Evolutionary conservation across 768 basidiomycete species (phyloP).

Genomic region (Suillus subalutaceus): DNA sequence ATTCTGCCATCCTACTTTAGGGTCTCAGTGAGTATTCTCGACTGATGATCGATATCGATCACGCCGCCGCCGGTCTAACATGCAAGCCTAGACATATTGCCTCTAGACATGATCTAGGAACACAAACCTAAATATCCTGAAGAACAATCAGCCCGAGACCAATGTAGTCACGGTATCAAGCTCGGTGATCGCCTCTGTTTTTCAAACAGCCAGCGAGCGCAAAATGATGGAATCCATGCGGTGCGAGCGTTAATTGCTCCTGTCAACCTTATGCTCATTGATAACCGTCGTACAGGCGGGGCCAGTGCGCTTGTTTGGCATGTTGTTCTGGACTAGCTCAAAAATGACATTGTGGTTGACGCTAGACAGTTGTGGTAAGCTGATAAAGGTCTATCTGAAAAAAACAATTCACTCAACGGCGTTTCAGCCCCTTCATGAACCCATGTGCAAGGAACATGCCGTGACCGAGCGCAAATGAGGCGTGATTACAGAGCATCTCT

Average conservation of each 20-base stretch:
- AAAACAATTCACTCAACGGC: neutral
- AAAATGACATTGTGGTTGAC: neutral
- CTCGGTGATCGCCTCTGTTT: neutral
- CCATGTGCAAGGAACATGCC: neutral
- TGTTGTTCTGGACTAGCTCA: neutral
- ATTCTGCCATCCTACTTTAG: neutral
- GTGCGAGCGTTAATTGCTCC: neutral
- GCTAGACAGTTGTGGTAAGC: neutral
- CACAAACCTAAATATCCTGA: neutral
- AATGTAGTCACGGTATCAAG: neutral
- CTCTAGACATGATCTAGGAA: neutral
- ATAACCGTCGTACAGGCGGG: neutral
- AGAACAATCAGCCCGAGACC: neutral
- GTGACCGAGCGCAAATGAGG: neutral
- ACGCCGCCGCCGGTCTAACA: neutral
- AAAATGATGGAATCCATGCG: neutral
- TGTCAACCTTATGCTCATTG: neutral
- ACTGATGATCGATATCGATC: neutral
- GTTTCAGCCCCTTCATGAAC: neutral
- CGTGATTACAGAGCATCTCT: neutral
- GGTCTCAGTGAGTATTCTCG: neutral
- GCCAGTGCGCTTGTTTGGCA: neutral
- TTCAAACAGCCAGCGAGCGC: neutral
- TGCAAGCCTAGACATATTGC: neutral
- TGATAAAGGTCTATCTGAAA: neutral